Evolutionary conservation across 495 filamentous ascomycete species (phyloP).

Genomic region (Beverwykella pulmonaria): DNA sequence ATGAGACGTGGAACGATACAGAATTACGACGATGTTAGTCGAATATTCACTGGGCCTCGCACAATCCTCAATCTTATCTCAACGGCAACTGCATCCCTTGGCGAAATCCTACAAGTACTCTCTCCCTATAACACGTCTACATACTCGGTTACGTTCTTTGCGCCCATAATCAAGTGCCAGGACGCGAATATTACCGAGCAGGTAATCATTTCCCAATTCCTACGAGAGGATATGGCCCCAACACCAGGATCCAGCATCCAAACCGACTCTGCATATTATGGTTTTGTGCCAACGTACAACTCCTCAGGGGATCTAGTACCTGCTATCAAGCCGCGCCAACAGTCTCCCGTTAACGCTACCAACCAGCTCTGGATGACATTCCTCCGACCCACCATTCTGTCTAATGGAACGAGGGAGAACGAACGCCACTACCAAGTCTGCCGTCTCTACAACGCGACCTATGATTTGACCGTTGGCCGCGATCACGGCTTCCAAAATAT

Average conservation of each 20-base stretch:
- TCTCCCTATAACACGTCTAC: slow-evolving; percentile 7
- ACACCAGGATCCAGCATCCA: neutral
- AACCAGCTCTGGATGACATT: slow-evolving; percentile 31
- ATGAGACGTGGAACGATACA: neutral
- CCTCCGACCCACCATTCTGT: neutral
- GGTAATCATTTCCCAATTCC: neutral
- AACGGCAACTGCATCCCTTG: slow-evolving; percentile 22
- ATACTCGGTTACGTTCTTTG: slow-evolving; percentile 11
- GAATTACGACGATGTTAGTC: neutral
- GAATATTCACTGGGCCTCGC: slow-evolving; percentile 14
- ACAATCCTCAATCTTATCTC: slow-evolving; percentile 15
- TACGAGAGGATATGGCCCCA: slow-evolving; percentile 12
- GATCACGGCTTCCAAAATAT: slow-evolving; percentile 25
- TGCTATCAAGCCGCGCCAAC: slow-evolving; percentile 10
- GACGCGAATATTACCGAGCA: slow-evolving; percentile 7
- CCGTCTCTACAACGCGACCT: slow-evolving; percentile 5
- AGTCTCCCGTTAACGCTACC: slow-evolving; percentile 6
- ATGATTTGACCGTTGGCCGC: neutral
- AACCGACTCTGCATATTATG: slow-evolving; percentile 9
- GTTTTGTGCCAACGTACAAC: slow-evolving; percentile 14
- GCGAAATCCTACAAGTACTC: slow-evolving; percentile 11
- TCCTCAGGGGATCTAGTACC: neutral
- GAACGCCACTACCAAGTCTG: slow-evolving; percentile 19
- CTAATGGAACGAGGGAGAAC: neutral
- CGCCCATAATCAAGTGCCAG: slow-evolving; percentile 17